Percentiles rank a stretch among this genome's conserved stretches.
phyloP scores from a whole-genome alignment of 2,329 filamentous ascomycete genomes.

The Harringtonia aguacate region DNA sequence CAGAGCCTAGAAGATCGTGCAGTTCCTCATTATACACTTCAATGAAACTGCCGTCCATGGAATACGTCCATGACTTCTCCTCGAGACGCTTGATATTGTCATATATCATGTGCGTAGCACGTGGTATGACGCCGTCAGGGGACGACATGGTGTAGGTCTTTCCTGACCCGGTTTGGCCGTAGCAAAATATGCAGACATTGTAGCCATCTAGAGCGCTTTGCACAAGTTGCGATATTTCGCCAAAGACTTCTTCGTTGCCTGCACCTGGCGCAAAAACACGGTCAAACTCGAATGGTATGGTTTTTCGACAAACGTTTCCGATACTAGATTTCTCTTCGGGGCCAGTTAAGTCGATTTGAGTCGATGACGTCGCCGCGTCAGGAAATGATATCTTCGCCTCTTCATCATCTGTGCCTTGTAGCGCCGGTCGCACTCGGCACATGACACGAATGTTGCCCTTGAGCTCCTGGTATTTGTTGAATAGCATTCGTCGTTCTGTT shows the following conservation, averaged over 20 bases:
- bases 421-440: conserved; percentile 78
- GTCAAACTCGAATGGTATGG: conserved; percentile 82
- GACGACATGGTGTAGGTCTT: conserved; percentile 97
- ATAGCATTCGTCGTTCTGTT: conserved; percentile 77
- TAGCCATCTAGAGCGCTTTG: conserved; percentile 95
- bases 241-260: conserved; percentile 80
- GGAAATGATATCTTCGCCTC: conserved; percentile 71
- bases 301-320: conserved; percentile 64
- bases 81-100: conserved; percentile 71
- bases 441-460: conserved; percentile 98
- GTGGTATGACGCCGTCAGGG: conserved; percentile 85
- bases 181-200: conserved; percentile 98
- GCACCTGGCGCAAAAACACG: conserved; percentile 74
- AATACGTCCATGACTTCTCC: conserved; percentile 90
- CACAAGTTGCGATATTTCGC: conserved; percentile 92
- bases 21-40: conserved; percentile 98
- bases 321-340: conserved; percentile 77
- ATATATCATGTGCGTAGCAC: conserved; percentile 89
- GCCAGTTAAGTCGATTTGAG: conserved; percentile 75
- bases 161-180: conserved; percentile 92
- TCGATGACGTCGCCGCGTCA: conserved; percentile 71
- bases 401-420: conserved; percentile 47
- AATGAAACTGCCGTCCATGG: conserved; percentile 88
- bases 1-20: conserved; percentile 66
- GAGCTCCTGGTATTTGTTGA: conserved; percentile 95